Base-by-base conservation (phyloP, 345 rosid genomes). In the Camelina neglecta region DNA sequence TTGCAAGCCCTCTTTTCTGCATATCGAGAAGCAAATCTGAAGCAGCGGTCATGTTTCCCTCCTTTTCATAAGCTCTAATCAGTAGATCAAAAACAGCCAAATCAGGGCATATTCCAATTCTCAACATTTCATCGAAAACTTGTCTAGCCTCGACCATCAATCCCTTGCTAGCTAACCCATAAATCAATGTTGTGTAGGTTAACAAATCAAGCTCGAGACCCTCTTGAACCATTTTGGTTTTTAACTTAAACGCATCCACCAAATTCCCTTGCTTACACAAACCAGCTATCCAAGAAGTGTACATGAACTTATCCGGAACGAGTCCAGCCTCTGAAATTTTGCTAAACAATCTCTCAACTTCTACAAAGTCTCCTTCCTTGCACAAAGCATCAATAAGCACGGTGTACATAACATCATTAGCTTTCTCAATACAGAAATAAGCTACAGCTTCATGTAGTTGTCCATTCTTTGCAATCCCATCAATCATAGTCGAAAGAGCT, bases 261-360 rank as follows among this genome's bases (percentile, higher is more conserved):
- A 84, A 65, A 57, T 75, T 60, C 54, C 85, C 87, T 55, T 84
- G 77, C 69, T 69, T 69, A 58, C 85, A 84, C 33, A 84, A 69
- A 48, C 83, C 85, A 6, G 85, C 82, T 48, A 84, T 84, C 84
- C 82, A 84, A 57, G 75, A 80, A 65, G 87, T 84, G 69, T 80
- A 84, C 75, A 80, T 81, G 80, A 80, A 80, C 75, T 82, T 82
- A 78, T 84, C 82, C 1, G 81, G 79, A 75, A 60, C 65, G 44
- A 84, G 75, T 65, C 84, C 84, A 35, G 80, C 79, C 45, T 84
- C 79, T 68, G 58, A 72, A 59, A 82, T 69, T 71, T 80, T 74
- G 29, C 44, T 29, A 47, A 84, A 73, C 7, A 82, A 33, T 55
- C 74, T 75, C 74, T 84, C 83, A 48, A 82, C 84, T 73, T 82